Conservation (phyloP, 495 filamentous ascomycete species). For the Aspergillus nanangensis region DNA sequence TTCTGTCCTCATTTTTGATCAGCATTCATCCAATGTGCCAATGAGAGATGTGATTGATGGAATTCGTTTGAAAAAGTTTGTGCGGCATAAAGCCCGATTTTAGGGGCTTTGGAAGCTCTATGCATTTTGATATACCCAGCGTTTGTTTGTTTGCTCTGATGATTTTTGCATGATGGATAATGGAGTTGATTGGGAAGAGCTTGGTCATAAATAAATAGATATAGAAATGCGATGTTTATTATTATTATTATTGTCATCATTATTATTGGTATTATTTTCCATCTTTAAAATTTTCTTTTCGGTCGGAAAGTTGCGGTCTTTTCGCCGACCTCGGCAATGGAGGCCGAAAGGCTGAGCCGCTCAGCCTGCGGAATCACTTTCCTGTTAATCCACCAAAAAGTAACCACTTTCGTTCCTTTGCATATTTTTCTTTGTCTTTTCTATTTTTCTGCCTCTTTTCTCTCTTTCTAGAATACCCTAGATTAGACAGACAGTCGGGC, state of each 20-base stretch:
- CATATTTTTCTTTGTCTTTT: background rate
- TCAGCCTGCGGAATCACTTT: background rate
- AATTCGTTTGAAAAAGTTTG: slow-evolving; percentile 11
- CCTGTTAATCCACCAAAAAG: too few species aligned
- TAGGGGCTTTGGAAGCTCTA: background rate
- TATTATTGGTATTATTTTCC: slow-evolving; percentile 2
- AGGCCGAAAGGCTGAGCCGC: background rate
- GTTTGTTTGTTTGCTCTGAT: slow-evolving; percentile 5
- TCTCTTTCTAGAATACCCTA: background rate
- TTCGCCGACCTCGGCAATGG: slow-evolving; percentile 17
- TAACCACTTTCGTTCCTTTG: background rate
- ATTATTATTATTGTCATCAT: background rate
- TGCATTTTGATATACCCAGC: slow-evolving; percentile 22
- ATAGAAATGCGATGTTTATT: background rate
- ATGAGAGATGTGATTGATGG: slow-evolving; percentile 14
- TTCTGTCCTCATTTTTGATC: background rate
- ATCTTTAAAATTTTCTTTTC: background rate
- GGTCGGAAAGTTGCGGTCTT: slow-evolving; percentile 12
- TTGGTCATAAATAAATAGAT: background rate
- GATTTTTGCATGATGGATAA: slow-evolving; percentile 14
- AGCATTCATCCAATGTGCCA: slow-evolving; percentile 6
- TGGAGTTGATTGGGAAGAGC: slow-evolving; percentile 7
- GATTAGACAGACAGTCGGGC: background rate
- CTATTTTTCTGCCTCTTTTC: slow-evolving; percentile 1
- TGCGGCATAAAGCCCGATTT: background rate